Conservation (phyloP, 2,329 filamentous ascomycete species). For the Hymenoscyphus fructigenus region DNA sequence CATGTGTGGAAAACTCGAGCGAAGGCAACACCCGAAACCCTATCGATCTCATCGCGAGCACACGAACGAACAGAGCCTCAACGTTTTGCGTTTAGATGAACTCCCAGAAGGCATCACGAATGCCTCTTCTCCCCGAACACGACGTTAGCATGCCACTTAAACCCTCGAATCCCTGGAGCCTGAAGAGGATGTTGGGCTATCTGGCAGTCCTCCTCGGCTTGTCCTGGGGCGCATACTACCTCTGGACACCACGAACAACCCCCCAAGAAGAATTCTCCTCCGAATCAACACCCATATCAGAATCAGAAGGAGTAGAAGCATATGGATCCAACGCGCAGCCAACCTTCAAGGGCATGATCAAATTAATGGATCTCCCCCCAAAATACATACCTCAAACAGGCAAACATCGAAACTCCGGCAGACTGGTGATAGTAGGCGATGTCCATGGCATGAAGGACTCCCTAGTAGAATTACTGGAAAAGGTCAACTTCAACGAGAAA, state of each 20-base stretch:
- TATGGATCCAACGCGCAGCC: slow-evolving; percentile 26
- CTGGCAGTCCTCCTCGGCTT: slow-evolving; percentile 10
- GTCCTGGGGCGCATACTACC: slow-evolving; percentile 12
- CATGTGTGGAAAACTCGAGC: not conserved
- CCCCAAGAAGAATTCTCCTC: not conserved
- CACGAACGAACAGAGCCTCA: not conserved
- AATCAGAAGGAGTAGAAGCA: not conserved
- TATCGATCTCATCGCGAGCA: not conserved
- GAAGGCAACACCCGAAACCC: not conserved
- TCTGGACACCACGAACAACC: not conserved
- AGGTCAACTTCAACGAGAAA: slow-evolving; percentile 60
- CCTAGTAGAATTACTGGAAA: slow-evolving; percentile 63
- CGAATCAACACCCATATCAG: not conserved
- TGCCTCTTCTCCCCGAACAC: slow-evolving; percentile 5
- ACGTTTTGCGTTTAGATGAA: not conserved
- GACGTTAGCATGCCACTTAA: not conserved
- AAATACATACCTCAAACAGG: slow-evolving; percentile 33
- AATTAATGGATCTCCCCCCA: slow-evolving; percentile 32
- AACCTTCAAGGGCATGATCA: slow-evolving; percentile 30
- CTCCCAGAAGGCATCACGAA: not conserved
- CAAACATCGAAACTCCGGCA: slow-evolving; percentile 44
- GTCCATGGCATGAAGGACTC: slow-evolving; percentile 83
- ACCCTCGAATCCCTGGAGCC: not conserved
- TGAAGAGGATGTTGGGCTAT: slow-evolving; percentile 7
- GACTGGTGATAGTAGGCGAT: slow-evolving; percentile 83